These are phyloP conservation scores for Schizochytrium sp. DNA, from an alignment of 108 stramenopile species.

Conservation along the genomic window DNA sequence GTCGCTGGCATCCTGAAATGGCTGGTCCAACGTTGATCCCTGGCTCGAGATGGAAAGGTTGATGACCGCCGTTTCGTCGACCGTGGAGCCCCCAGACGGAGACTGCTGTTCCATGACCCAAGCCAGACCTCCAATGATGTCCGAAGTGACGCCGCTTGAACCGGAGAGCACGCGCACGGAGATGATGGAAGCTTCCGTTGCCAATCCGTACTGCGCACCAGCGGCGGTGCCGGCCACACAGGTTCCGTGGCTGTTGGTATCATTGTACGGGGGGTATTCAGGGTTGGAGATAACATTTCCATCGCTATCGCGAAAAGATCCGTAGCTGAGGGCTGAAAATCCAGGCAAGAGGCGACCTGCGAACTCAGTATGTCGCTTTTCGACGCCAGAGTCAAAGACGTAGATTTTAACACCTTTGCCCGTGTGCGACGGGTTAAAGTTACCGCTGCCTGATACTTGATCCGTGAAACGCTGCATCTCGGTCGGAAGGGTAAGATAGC, in stretches of 20 bases:
- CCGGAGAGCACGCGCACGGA: neutral
- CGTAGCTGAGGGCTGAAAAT: neutral
- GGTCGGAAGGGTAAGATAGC: neutral
- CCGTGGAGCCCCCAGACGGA: neutral
- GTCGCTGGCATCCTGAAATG: neutral
- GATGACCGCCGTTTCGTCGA: neutral
- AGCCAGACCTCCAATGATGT: neutral
- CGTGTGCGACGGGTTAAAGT: neutral
- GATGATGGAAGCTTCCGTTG: neutral
- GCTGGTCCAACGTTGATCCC: neutral
- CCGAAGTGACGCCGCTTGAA: neutral
- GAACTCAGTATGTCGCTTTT: neutral
- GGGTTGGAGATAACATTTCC: neutral
- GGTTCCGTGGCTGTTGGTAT: constrained; percentile 19
- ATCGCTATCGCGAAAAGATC: neutral
- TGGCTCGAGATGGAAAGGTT: constrained; percentile 10
- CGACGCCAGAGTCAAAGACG: constrained; percentile 3
- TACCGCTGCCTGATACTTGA: neutral
- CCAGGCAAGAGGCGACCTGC: neutral
- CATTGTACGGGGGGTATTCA: neutral
- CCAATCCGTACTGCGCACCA: neutral
- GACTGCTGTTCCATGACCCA: neutral
- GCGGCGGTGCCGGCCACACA: constrained; percentile 23
- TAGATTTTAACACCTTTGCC: neutral
- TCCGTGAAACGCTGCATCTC: neutral